These are phyloP conservation scores for Yarrowia porcina DNA, from an alignment of 805 yeast genomes.

Conservation along the genomic window DNA sequence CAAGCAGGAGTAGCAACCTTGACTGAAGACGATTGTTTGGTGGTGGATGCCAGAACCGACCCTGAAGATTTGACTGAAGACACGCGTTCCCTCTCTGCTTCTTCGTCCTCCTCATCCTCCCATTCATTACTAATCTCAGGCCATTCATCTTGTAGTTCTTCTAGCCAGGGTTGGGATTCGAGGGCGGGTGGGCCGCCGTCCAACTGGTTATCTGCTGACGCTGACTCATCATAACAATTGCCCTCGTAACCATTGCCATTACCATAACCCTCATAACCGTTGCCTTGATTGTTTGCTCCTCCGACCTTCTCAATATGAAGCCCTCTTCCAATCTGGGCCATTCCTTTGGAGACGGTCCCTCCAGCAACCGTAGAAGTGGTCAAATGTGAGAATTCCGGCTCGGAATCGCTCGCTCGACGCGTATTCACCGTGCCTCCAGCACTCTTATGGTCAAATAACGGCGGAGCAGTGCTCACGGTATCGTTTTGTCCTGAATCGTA, in stretches of 20 bases:
- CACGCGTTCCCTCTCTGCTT: background rate
- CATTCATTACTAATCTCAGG: background rate
- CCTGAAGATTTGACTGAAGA: background rate
- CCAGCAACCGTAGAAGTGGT: background rate
- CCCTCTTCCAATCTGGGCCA: slow-evolving; percentile 6
- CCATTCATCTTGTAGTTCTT: slow-evolving; percentile 20
- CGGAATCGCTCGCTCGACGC: slow-evolving; percentile 6
- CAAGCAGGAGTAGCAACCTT: slow-evolving; percentile 6
- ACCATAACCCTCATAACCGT: too few relatives aligned
- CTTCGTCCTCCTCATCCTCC: background rate
- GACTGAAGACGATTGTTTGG: slow-evolving; percentile 7
- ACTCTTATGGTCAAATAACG: slow-evolving; percentile 12
- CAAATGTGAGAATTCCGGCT: background rate
- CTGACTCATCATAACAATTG: too few relatives aligned
- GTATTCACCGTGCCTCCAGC: background rate
- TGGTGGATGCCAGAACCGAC: background rate
- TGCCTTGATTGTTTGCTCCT: too few relatives aligned
- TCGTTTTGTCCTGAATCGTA: slow-evolving; percentile 2
- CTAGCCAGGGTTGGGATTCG: slow-evolving; percentile 10
- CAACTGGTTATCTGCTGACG: too few relatives aligned
- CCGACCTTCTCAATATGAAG: background rate
- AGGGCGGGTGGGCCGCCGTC: too few relatives aligned
- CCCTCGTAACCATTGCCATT: too few relatives aligned
- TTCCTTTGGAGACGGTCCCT: background rate
- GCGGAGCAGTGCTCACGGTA: slow-evolving; percentile 17